A percentile compares a stretch with the other conserved stretches of the same genome.
phyloP scores from a whole-genome alignment of 768 basidiomycete species.

The Macrolepiota albuminosa region DNA sequence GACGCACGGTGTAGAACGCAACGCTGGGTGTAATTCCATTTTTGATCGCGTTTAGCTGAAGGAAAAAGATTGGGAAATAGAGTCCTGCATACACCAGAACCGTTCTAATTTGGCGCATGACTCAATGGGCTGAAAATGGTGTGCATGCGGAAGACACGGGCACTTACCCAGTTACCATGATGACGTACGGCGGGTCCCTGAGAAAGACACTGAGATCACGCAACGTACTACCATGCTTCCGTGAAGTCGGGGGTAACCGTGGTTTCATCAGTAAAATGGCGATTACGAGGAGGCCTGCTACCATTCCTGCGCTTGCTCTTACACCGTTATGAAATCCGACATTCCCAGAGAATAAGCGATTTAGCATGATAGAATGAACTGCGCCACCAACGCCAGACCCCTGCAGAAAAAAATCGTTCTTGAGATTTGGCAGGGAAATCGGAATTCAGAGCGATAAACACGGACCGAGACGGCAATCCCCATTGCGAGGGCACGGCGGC shows the following conservation, averaged over 20 bases:
- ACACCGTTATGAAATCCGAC: constrained; percentile 49
- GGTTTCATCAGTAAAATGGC: constrained; percentile 30
- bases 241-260: constrained; percentile 33
- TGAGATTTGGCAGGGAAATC: neutral
- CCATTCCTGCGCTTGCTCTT: constrained; percentile 33
- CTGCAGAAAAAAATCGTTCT: constrained; percentile 25
- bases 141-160: neutral
- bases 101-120: constrained; percentile 20
- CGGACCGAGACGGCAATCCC: constrained; percentile 41
- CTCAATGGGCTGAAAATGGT: neutral
- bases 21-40: constrained; percentile 41
- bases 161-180: constrained; percentile 35
- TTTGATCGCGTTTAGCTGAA: constrained; percentile 48
- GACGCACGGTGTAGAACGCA: constrained; percentile 51
- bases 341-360: constrained; percentile 40
- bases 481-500: constrained; percentile 42
- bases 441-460: constrained; percentile 9
- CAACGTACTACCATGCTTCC: constrained; percentile 24
- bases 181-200: constrained; percentile 39
- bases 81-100: constrained; percentile 31
- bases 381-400: constrained; percentile 56
- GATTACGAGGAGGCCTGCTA: constrained; percentile 24
- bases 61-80: constrained; percentile 50
- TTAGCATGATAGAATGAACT: constrained; percentile 61
- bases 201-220: constrained; percentile 29